Conservation (phyloP, 257 asterid species). For the Solanum lignicaule region DNA sequence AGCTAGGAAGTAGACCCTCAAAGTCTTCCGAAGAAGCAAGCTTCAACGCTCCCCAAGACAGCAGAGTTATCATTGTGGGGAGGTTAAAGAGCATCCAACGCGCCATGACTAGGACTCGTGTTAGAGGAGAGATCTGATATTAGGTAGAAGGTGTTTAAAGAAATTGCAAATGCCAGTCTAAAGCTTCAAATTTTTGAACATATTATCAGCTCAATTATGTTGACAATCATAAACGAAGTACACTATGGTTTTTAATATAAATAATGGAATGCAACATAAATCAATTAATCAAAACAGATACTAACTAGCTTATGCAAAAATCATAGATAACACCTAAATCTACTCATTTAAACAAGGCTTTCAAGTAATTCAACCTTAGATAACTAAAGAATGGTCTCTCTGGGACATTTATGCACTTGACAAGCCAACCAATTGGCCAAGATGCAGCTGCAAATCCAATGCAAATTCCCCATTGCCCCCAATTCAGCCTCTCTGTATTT, state of each 20-base stretch:
- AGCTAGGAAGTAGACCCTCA: not conserved
- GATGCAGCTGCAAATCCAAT: slow-evolving; percentile 21
- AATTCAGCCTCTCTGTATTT: slow-evolving; percentile 25
- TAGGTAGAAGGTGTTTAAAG: not conserved
- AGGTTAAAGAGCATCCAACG: too few relatives aligned
- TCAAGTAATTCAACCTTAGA: not conserved
- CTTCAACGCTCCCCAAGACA: too few relatives aligned
- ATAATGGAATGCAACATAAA: not conserved
- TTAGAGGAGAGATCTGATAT: not conserved
- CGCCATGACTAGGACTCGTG: not conserved
- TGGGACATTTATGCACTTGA: slow-evolving; percentile 27
- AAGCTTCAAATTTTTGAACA: not conserved
- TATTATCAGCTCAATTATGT: not conserved
- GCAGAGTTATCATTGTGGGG: too few relatives aligned
- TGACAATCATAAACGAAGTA: not conserved
- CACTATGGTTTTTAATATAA: not conserved
- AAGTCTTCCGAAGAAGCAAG: too few relatives aligned
- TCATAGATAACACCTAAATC: not conserved
- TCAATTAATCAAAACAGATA: not conserved
- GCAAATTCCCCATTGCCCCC: slow-evolving; percentile 31
- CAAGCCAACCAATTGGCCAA: slow-evolving; percentile 29
- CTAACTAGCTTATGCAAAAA: not conserved
- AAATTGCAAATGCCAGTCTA: not conserved
- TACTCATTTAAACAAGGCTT: not conserved
- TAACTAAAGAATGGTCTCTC: not conserved